Conservation (phyloP, 768 basidiomycete genomes). For the Rhizopogon roseolus region DNA sequence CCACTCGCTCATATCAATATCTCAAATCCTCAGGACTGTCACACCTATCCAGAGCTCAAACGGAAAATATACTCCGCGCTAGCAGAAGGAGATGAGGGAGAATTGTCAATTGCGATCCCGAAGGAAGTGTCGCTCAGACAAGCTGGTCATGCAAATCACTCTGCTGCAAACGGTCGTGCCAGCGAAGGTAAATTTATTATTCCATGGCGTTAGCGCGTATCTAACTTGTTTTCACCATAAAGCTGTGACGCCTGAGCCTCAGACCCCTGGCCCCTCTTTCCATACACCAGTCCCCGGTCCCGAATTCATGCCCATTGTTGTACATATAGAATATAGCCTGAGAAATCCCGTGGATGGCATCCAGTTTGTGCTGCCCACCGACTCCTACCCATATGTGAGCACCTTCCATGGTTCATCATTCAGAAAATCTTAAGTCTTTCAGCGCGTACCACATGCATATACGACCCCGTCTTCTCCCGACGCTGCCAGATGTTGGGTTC, state of each 20-base stretch:
- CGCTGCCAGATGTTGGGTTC: constrained; percentile 97
- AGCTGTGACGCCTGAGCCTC: constrained; percentile 83
- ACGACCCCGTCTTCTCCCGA: constrained; percentile 85
- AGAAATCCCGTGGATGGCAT: constrained; percentile 81
- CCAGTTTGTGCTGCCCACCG: constrained; percentile 77
- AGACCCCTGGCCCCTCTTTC: constrained; percentile 47
- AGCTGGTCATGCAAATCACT: constrained; percentile 40
- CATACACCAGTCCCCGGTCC: constrained; percentile 35
- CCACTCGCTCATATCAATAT: constrained; percentile 62
- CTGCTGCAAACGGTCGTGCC: constrained; percentile 33
- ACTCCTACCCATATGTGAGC: constrained; percentile 82
- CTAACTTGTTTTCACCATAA: constrained; percentile 7
- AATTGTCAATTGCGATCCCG: constrained; percentile 86
- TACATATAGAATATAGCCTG: constrained; percentile 78
- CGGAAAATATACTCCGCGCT: constrained; percentile 87
- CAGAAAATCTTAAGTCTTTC: constrained; percentile 12
- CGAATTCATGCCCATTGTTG: constrained; percentile 72
- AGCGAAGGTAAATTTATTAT: constrained; percentile 47
- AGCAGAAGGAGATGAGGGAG: constrained; percentile 91
- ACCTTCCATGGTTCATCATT: constrained; percentile 1
- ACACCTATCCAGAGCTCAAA: constrained; percentile 90
- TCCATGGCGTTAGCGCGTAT: not conserved
- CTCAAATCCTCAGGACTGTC: constrained; percentile 71
- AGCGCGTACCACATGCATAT: constrained; percentile 93
- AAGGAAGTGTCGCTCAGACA: constrained; percentile 63